Evolutionary conservation across 2,329 filamentous ascomycete genomes (phyloP).

Genomic region (Tolypocladium endophyticum): DNA sequence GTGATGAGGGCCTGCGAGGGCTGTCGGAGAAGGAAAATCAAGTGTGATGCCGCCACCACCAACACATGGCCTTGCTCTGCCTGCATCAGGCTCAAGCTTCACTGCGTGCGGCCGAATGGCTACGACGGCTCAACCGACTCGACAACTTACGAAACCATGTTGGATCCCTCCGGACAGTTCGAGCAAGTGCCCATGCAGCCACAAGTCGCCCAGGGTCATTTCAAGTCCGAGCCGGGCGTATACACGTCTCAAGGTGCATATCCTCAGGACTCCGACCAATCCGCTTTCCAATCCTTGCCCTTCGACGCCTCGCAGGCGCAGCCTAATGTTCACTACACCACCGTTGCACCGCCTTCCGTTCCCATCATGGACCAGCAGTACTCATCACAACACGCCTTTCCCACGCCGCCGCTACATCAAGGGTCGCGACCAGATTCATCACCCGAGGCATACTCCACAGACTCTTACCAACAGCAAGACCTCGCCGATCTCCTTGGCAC

Average conservation of each 20-base stretch:
- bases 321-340: constrained; percentile 41
- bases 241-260: constrained; percentile 42
- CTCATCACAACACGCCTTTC: constrained; percentile 37
- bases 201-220: constrained; percentile 24
- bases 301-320: constrained; percentile 36
- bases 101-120: constrained; percentile 82
- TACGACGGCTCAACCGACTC: constrained; percentile 39
- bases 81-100: constrained; percentile 82
- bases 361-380: constrained; percentile 43
- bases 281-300: constrained; percentile 34
- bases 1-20: constrained; percentile 97
- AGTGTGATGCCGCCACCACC: constrained; percentile 92
- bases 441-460: constrained; percentile 43
- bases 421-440: constrained; percentile 23
- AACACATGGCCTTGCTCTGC: constrained; percentile 97
- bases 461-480: constrained; percentile 58
- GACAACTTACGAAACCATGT: constrained; percentile 21
- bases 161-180: constrained; percentile 21
- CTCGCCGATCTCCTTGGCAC: constrained; percentile 75
- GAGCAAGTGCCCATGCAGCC: constrained; percentile 44
- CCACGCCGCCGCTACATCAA: constrained; percentile 35
- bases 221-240: constrained; percentile 29
- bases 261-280: constrained; percentile 27
- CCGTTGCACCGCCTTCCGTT: constrained; percentile 37
- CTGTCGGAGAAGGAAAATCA: constrained; percentile 90